Conservation (phyloP, 2,329 filamentous ascomycete genomes). For the Ceratocystis cubensis region DNA sequence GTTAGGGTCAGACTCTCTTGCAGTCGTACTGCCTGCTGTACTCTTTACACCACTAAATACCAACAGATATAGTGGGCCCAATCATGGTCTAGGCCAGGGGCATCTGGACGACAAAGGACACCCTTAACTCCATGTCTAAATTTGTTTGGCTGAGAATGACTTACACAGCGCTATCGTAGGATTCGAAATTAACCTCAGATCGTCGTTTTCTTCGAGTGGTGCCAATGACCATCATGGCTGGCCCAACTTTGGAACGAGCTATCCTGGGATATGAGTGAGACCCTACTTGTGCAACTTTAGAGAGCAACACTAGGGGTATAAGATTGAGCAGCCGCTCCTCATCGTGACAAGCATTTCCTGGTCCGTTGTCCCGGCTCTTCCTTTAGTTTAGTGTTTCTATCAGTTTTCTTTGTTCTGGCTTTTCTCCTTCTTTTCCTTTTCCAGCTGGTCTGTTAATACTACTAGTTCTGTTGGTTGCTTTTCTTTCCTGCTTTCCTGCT, state of each 20-base stretch:
- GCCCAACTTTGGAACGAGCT: neutral
- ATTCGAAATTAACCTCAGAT: neutral
- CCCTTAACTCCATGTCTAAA: neutral
- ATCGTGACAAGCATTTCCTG: neutral
- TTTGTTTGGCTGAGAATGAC: constrained; percentile 2
- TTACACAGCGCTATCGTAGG: neutral
- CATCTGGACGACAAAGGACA: neutral
- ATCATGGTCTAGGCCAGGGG: neutral
- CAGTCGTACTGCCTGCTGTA: neutral
- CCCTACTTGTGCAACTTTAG: neutral
- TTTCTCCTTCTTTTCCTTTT: neutral
- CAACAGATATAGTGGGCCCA: neutral
- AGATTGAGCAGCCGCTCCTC: neutral
- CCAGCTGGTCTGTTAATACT: neutral
- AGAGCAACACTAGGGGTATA: neutral
- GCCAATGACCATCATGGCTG: neutral
- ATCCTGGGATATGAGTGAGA: neutral
- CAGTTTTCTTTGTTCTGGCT: neutral
- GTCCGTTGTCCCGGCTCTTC: neutral
- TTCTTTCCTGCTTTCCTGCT: neutral
- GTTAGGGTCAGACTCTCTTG: neutral
- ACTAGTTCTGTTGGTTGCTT: neutral
- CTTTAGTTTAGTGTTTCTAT: neutral
- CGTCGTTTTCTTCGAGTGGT: neutral
- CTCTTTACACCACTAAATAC: neutral